Percentiles rank a stretch among this genome's conserved stretches.
Evolutionary conservation across 805 yeast species (phyloP).

Genomic region (Yarrowia phangngaensis): DNA sequence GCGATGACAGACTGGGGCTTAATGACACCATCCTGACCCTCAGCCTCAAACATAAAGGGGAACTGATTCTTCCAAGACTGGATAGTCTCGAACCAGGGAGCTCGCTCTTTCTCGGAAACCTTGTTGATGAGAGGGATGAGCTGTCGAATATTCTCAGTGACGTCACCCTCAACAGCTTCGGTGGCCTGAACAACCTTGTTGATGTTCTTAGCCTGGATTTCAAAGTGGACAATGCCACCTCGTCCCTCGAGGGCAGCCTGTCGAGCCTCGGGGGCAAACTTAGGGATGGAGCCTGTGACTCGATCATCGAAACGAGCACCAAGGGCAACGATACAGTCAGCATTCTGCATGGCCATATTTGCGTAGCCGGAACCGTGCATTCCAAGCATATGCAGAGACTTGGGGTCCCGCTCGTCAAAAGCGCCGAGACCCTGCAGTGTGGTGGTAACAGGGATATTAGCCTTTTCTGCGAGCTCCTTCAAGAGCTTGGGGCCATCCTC

Average conservation of each 20-base stretch:
- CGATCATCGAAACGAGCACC: constrained; percentile 99
- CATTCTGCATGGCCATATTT: constrained; percentile 86
- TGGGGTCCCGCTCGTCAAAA: constrained; percentile 85
- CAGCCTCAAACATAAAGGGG: constrained; percentile 78
- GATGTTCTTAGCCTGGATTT: constrained; percentile 93
- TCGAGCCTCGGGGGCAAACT: constrained; percentile 92
- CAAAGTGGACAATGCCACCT: constrained; percentile 97
- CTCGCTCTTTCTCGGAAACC: constrained; percentile 45
- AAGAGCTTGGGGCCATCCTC: constrained; percentile 75
- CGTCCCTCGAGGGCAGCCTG: constrained; percentile 80
- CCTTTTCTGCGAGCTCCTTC: constrained; percentile 83
- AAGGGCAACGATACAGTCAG: constrained; percentile 87
- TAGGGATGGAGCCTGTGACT: constrained; percentile 80
- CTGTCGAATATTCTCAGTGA: constrained; percentile 65
- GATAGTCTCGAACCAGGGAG: constrained; percentile 74
- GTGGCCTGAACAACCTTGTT: constrained; percentile 93
- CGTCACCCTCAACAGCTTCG: constrained; percentile 96
- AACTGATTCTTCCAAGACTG: constrained; percentile 78
- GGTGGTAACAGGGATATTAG: constrained; percentile 93
- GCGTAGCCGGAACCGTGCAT: constrained; percentile 98
- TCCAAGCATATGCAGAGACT: constrained; percentile 93
- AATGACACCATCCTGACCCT: constrained; percentile 50
- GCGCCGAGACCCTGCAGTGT: constrained; percentile 92
- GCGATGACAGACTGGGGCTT: constrained; percentile 90
- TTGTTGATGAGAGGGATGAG: constrained; percentile 73